Evolutionary conservation across 768 basidiomycete species (phyloP).

Genomic region (Auriscalpium vulgare): DNA sequence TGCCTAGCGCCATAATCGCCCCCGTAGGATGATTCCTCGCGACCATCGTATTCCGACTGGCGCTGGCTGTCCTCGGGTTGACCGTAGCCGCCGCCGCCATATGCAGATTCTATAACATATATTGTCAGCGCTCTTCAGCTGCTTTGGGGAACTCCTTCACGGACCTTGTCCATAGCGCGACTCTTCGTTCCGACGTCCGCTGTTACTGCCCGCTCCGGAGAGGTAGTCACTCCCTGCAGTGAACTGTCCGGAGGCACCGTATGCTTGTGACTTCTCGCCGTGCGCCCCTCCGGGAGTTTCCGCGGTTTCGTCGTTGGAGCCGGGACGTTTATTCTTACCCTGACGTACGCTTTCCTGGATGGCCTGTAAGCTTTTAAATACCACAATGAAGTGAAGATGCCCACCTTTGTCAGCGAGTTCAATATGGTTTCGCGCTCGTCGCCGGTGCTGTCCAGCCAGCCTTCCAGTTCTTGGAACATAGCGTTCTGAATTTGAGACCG

Average conservation of each 20-base stretch:
- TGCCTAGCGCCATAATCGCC: no score
- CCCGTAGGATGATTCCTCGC: no score
- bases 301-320: constrained; percentile 2
- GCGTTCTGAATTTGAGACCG: constrained; percentile 45
- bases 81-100: not conserved
- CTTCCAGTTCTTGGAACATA: constrained; percentile 51
- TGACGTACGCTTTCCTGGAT: not conserved
- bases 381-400: not conserved
- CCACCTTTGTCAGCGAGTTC: constrained; percentile 44
- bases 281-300: not conserved
- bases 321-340: constrained; percentile 7
- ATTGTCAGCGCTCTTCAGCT: no score
- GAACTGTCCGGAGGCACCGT: not conserved
- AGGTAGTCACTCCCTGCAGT: not conserved
- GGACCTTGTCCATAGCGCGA: not conserved
- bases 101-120: no score
- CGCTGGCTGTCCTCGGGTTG: not conserved
- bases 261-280: not conserved
- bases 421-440: constrained; percentile 39
- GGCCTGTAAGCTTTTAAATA: not conserved
- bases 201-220: not conserved
- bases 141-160: no score
- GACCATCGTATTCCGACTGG: no score
- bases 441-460: constrained; percentile 42
- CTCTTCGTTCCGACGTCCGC: not conserved